These are phyloP conservation scores for Cairneyella variabilis DNA, from an alignment of 495 filamentous ascomycete genomes.

Conservation along the genomic window DNA sequence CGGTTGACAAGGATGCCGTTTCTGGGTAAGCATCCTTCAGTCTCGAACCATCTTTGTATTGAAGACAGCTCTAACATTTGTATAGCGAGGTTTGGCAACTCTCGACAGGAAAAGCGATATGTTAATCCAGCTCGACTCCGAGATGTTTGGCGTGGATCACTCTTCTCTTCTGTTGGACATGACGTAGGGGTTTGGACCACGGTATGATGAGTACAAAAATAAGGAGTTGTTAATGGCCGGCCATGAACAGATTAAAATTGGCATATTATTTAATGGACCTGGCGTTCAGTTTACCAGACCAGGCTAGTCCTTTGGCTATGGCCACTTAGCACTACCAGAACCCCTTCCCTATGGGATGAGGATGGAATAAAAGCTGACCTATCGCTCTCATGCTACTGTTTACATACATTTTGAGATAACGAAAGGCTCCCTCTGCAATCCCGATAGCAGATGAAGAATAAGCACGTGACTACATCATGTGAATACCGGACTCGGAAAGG, in stretches of 20 bases:
- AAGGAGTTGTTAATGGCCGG: background rate
- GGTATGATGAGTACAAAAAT: too few relatives aligned
- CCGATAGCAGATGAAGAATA: too few relatives aligned
- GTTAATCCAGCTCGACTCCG: background rate
- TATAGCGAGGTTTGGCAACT: background rate
- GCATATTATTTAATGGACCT: constrained; percentile 1
- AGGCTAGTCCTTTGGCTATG: background rate
- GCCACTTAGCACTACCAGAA: background rate
- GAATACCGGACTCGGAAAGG: too few relatives aligned
- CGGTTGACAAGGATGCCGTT: background rate
- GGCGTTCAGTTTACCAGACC: background rate
- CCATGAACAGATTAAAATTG: background rate
- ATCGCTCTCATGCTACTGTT: background rate
- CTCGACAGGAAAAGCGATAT: background rate
- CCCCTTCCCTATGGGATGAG: background rate
- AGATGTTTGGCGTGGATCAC: too few relatives aligned
- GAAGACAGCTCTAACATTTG: background rate
- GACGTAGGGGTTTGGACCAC: too few relatives aligned
- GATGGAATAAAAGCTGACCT: too few relatives aligned
- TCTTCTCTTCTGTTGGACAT: too few relatives aligned
- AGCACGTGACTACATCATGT: too few relatives aligned
- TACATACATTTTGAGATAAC: background rate
- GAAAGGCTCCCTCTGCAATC: background rate
- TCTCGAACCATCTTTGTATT: background rate
- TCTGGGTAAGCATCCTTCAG: background rate